Evolutionary conservation across 2,329 filamentous ascomycete genomes (phyloP).

Genomic region (Eutypa lata): DNA sequence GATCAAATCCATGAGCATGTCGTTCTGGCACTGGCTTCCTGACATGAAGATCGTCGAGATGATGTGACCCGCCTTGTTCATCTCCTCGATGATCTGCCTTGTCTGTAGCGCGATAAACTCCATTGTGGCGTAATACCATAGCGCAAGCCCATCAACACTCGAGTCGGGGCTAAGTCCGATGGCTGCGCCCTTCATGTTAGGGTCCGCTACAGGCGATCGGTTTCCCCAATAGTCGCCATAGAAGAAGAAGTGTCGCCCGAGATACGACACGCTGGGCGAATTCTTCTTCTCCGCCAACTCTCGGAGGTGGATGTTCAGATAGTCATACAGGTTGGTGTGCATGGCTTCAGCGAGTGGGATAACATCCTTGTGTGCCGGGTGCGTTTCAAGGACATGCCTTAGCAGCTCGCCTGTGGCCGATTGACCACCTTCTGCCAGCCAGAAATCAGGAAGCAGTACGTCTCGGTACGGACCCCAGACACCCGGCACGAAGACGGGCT

Average conservation of each 20-base stretch:
- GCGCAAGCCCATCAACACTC: conserved; percentile 78
- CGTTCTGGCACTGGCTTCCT: conserved; percentile 94
- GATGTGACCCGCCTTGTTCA: conserved; percentile 86
- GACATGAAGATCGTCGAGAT: conserved; percentile 98
- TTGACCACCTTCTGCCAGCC: conserved; percentile 97
- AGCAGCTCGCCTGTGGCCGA: conserved; percentile 93
- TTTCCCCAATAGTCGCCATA: conserved; percentile 98
- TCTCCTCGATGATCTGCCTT: conserved; percentile 87
- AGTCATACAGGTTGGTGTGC: conserved; percentile 90
- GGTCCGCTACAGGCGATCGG: conserved; percentile 86
- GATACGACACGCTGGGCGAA: conserved; percentile 77
- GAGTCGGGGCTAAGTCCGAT: conserved; percentile 86
- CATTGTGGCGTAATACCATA: conserved; percentile 94
- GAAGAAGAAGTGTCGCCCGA: conserved; percentile 95
- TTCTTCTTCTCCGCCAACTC: conserved; percentile 66
- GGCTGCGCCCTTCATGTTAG: conserved; percentile 87
- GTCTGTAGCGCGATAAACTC: conserved; percentile 98
- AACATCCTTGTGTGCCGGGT: conserved; percentile 83
- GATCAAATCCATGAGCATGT: conserved; percentile 85
- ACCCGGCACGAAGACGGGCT: conserved; percentile 89
- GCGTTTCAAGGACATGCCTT: conserved; percentile 91
- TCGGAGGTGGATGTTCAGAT: conserved; percentile 82
- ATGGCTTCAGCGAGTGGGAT: conserved; percentile 75
- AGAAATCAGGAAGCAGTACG: conserved; percentile 85
- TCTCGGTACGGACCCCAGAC: conserved; percentile 98